Conservation (phyloP, 805 yeast species). For the Candida pseudoglaebosa region DNA sequence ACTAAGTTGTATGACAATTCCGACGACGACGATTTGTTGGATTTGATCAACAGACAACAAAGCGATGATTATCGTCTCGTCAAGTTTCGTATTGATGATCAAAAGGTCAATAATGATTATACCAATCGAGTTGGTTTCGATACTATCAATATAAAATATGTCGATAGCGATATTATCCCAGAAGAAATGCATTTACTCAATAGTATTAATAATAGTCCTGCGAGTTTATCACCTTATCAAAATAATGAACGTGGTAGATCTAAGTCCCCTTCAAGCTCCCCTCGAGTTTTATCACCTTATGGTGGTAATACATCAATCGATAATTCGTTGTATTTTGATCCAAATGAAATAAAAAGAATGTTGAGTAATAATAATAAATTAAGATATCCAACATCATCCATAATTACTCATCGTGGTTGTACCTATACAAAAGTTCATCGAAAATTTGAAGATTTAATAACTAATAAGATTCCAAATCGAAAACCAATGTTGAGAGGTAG, state of each 20-base stretch:
- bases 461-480: conserved; percentile 27
- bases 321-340: conserved; percentile 9
- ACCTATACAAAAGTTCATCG: conserved; percentile 46
- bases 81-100: conserved; percentile 14
- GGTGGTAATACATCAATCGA: conserved; percentile 13
- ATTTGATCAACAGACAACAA: conserved; percentile 13
- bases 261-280: conserved; percentile 11
- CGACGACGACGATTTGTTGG: conserved; percentile 12
- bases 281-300: conserved; percentile 16
- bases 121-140: conserved; percentile 48
- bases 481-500: conserved; percentile 48
- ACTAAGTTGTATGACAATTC: not conserved
- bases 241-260: conserved; percentile 13
- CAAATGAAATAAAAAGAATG: conserved; percentile 3
- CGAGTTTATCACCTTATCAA: conserved; percentile 2
- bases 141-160: conserved; percentile 41
- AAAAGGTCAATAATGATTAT: conserved; percentile 12
- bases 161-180: conserved; percentile 9
- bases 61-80: conserved; percentile 21
- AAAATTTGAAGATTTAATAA: conserved; percentile 45
- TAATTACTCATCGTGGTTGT: conserved; percentile 37
- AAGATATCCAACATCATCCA: conserved; percentile 37
- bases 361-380: conserved; percentile 1
- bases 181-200: conserved; percentile 2
- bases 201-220: not conserved